Percentiles rank a stretch among this genome's conserved stretches.
These are phyloP conservation scores for Streptanthus diversifolius DNA, from an alignment of 345 rosid species.

Conservation along the genomic window DNA sequence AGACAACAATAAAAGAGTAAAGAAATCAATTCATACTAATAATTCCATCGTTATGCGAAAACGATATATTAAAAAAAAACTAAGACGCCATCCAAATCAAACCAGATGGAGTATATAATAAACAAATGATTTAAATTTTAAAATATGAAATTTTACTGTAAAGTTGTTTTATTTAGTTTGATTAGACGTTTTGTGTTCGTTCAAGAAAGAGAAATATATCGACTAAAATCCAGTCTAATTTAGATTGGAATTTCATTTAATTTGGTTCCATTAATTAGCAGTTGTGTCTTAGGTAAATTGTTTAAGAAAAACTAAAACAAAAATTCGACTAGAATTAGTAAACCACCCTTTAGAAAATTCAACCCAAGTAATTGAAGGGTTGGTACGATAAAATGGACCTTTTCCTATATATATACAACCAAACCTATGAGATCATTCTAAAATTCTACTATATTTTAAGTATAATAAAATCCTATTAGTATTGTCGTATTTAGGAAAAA, in stretches of 20 bases:
- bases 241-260: background rate
- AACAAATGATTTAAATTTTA: no score
- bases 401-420: background rate
- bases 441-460: background rate
- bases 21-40: no score
- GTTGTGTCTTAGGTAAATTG: background rate
- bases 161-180: no score
- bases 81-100: no score
- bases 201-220: background rate
- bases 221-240: background rate
- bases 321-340: constrained; percentile 1
- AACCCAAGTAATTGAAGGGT: constrained; percentile 24
- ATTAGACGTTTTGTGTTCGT: background rate
- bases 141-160: no score
- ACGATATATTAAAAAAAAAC: no score
- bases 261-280: background rate
- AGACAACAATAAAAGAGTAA: no score
- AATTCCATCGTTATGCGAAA: no score
- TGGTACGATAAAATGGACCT: constrained; percentile 9
- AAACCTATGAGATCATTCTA: background rate
- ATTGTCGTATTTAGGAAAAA: no score
- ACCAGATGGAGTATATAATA: no score
- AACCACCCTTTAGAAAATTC: constrained; percentile 21
- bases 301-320: background rate
- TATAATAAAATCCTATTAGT: background rate